Base-by-base conservation (phyloP, 2,329 filamentous ascomycete species). In the Sclerotinia nivalis region DNA sequence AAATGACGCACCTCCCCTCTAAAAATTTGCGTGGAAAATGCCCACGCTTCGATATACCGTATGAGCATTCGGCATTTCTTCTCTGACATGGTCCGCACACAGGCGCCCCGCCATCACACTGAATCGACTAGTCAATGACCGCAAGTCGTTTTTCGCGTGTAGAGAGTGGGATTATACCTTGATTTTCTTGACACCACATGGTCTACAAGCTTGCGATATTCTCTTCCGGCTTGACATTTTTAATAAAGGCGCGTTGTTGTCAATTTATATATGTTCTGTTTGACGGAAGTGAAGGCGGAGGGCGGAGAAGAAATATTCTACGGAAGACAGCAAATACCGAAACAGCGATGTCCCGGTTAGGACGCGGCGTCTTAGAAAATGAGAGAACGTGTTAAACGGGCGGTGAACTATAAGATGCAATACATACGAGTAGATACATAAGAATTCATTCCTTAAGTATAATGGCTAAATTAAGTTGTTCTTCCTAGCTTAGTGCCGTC, bases 61-160 rank as follows among this genome's bases (percentile, higher is more conserved):
- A 78, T 2, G 70, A 70, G 54, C 77, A 78, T 37, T 74, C 73
- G 37, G 73, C 65, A 20, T 73, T 72, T 55, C 73, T 74, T 12
- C 71, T 59, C 22, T 69, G 70, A 49, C 77, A 78, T 22, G 75
- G 73, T 4, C 72, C 71, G 68, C 77, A 78, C 40, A 54, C 69
- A 9, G 76, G 76, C 13, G 71, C 69, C 18, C 55, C 66, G 3
- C 77, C 77, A 72, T 77, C 77, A 66, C 77, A 78, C 76, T 77
- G 60, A 25, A 31, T 28, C 22, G n/a, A 70, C 40, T 31, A n/a
- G 67, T 65, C 50, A 69, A 69, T 55, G 49, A 40, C 67, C 40
- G 40, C 9, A 43, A 31, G 20, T 49, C 47, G 40, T 64, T 45
- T 64, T n/a, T 43, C n/a, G 28, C 28, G 25, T 54, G 28, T 50